Percentiles rank a stretch among this genome's conserved stretches.
Evolutionary conservation across 331 rosid species (phyloP).

Genomic region (Ulmus americana): DNA sequence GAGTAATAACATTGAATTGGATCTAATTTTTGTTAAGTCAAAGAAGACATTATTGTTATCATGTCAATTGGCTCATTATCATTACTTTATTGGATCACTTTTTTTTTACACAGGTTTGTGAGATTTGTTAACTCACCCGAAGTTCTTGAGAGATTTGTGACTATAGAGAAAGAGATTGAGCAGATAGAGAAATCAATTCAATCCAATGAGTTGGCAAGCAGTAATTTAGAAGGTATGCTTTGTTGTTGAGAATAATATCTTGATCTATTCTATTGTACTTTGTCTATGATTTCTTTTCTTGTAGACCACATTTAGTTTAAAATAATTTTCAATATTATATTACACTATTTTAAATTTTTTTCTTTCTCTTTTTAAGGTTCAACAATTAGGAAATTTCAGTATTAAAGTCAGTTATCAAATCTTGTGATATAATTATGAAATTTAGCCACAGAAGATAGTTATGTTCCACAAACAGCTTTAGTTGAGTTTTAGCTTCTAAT

Average conservation of each 20-base stretch:
- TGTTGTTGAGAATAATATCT: neutral
- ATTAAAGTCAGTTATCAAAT: neutral
- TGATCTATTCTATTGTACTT: conserved; percentile 6
- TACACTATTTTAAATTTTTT: neutral
- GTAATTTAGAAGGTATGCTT: conserved; percentile 53
- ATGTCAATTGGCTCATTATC: no score
- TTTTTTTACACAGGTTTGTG: conserved; percentile 58
- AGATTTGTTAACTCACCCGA: conserved; percentile 85
- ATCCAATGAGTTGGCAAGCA: conserved; percentile 42
- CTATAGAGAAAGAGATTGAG: conserved; percentile 78
- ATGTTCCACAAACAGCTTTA: neutral
- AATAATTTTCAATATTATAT: no score
- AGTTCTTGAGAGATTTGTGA: conserved; percentile 91
- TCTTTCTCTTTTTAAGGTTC: neutral
- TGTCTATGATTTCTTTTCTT: neutral
- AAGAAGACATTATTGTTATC: neutral
- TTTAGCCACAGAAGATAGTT: neutral
- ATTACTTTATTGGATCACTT: conserved; percentile 15
- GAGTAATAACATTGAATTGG: neutral
- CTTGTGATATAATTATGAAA: neutral
- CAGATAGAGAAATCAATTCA: conserved; percentile 84
- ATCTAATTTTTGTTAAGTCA: neutral
- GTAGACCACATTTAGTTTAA: neutral
- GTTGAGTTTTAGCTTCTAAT: conserved; percentile 22
- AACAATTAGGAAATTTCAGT: neutral